Evolutionary conservation across 768 basidiomycete genomes (phyloP).

Genomic region (Suillus weaverae): DNA sequence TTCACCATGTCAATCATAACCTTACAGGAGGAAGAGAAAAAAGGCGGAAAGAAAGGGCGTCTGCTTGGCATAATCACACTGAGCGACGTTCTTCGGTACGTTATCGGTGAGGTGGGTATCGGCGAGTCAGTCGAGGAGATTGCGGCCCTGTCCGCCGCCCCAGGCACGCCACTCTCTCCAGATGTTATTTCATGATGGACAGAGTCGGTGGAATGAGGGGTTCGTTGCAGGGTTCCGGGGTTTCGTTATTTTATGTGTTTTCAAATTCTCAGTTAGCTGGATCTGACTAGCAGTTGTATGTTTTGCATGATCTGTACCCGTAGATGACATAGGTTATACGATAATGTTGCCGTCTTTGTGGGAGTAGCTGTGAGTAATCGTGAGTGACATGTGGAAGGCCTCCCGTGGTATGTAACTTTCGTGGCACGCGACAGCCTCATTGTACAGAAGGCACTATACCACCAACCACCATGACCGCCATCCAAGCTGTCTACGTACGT

Average conservation of each 20-base stretch:
- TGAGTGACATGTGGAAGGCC: neutral
- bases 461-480: conserved; percentile 55
- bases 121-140: conserved; percentile 40
- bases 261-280: conserved; percentile 3
- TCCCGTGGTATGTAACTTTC: neutral
- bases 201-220: neutral
- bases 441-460: neutral
- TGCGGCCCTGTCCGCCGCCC: conserved; percentile 1
- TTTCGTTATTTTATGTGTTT: conserved; percentile 5
- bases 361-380: neutral
- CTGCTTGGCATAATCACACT: conserved; percentile 86
- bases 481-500: conserved; percentile 73
- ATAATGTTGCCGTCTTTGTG: conserved; percentile 2
- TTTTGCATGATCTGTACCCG: conserved; percentile 7
- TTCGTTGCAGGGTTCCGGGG: neutral
- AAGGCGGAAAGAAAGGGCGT: conserved; percentile 79
- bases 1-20: conserved; percentile 2
- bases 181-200: conserved; percentile 19
- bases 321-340: conserved; percentile 4
- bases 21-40: conserved; percentile 72
- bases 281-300: conserved; percentile 10
- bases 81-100: conserved; percentile 83
- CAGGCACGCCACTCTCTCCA: conserved; percentile 17
- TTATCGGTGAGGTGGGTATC: conserved; percentile 66
- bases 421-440: neutral